Conservation (phyloP, 1,284 basidiomycete genomes). For the Cutaneotrichosporon sp. region DNA sequence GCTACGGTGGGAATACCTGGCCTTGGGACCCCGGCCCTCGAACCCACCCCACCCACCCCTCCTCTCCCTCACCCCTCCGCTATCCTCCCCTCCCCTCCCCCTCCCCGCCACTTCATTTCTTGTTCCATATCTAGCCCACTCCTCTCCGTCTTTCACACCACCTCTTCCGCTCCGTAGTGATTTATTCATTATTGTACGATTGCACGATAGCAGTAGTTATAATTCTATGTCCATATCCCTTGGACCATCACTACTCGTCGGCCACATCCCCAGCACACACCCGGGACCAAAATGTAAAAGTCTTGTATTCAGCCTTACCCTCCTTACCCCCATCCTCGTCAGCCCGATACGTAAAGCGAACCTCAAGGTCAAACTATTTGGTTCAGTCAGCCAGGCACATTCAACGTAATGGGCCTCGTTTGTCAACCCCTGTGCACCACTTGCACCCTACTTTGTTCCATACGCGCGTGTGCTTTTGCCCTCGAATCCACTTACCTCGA, state of each 20-base stretch:
- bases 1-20: no score
- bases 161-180: no score
- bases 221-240: background rate
- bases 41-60: no score
- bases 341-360: slow-evolving; percentile 84
- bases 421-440: no score
- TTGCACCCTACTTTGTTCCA: no score
- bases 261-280: slow-evolving; percentile 34
- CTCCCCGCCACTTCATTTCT: no score
- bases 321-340: slow-evolving; percentile 50
- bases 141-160: background rate
- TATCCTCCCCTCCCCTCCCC: no score
- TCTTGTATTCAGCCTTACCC: slow-evolving; percentile 42
- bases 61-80: no score
- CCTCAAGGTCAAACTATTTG: slow-evolving; percentile 78
- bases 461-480: no score
- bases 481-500: slow-evolving; percentile 21
- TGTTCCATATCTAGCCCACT: no score
- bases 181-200: no score
- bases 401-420: background rate
- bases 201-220: background rate
- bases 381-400: slow-evolving; percentile 2
- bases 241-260: background rate
- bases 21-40: no score
- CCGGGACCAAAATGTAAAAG: slow-evolving; percentile 44